A percentile compares a stretch with the other conserved stretches of the same genome.
phyloP scores from a whole-genome alignment of 116 monocot species.

The Papilionanthe hybrid region DNA sequence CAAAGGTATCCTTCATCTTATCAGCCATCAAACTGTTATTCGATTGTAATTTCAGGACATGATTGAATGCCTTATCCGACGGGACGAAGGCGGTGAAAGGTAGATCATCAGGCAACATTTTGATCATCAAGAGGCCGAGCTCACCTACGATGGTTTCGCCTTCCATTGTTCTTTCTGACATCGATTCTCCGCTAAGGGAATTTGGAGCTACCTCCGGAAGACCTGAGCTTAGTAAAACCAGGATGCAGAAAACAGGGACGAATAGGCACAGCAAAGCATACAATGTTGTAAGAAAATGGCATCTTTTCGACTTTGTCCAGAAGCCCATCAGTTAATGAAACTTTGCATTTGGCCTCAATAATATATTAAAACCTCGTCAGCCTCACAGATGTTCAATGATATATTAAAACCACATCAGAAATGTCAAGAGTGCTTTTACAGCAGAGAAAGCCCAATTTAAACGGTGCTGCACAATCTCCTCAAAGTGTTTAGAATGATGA shows the following conservation, averaged over 20 bases:
- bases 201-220: constrained; percentile 37
- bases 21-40: constrained; percentile 20
- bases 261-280: constrained; percentile 15
- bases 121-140: constrained; percentile 61
- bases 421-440: too few relatives aligned
- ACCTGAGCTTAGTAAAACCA: constrained; percentile 26
- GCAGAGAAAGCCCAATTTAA: too few relatives aligned
- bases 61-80: constrained; percentile 47
- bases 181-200: not conserved
- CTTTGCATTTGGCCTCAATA: not conserved
- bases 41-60: constrained; percentile 31
- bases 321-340: constrained; percentile 17
- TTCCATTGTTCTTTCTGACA: not conserved
- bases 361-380: not conserved
- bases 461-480: too few relatives aligned
- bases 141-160: constrained; percentile 18
- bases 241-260: constrained; percentile 19
- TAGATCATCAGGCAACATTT: constrained; percentile 71
- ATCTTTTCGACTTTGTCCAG: constrained; percentile 18
- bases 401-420: too few relatives aligned
- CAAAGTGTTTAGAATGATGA: too few relatives aligned
- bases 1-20: constrained; percentile 41
- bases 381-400: too few relatives aligned
- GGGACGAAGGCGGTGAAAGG: constrained; percentile 73
- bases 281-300: not conserved